Conservation (phyloP, 2,329 filamentous ascomycete species). For the Penicillium rolfsii region DNA sequence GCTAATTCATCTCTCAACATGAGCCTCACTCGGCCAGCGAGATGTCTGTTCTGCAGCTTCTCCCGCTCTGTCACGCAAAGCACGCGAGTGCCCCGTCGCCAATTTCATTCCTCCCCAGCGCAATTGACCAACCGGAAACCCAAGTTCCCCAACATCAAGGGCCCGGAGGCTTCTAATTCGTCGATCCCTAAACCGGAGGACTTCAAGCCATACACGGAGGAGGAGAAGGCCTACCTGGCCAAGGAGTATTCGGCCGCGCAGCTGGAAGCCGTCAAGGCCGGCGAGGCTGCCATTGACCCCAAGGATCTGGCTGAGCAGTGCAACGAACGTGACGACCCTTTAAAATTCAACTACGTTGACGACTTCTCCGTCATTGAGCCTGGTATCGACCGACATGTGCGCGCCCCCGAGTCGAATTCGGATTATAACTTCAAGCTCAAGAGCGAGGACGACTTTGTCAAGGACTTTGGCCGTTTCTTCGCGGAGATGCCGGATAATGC, state of each 20-base stretch:
- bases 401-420: slow-evolving; percentile 55
- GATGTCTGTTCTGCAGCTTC: slow-evolving; percentile 56
- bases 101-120: slow-evolving; percentile 52
- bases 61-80: slow-evolving; percentile 44
- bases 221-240: slow-evolving; percentile 65
- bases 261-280: slow-evolving; percentile 77
- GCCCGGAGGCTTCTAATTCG: slow-evolving; percentile 35
- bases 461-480: slow-evolving; percentile 58
- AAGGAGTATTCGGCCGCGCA: slow-evolving; percentile 79
- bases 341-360: slow-evolving; percentile 75
- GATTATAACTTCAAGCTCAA: slow-evolving; percentile 64
- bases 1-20: slow-evolving; percentile 40
- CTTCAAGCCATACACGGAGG: slow-evolving; percentile 64
- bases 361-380: slow-evolving; percentile 79
- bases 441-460: slow-evolving; percentile 62
- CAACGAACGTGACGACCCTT: slow-evolving; percentile 70
- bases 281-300: slow-evolving; percentile 74
- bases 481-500: slow-evolving; percentile 57
- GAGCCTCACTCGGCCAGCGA: slow-evolving; percentile 54
- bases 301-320: slow-evolving; percentile 76
- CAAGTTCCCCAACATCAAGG: slow-evolving; percentile 45
- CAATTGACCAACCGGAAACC: slow-evolving; percentile 45
- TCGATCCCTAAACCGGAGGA: slow-evolving; percentile 33
- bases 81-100: slow-evolving; percentile 50
- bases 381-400: slow-evolving; percentile 71